Percentiles rank a stretch among this genome's conserved stretches.
Evolutionary conservation across 257 asterid species (phyloP).

Genomic region (Paulownia fortunei): DNA sequence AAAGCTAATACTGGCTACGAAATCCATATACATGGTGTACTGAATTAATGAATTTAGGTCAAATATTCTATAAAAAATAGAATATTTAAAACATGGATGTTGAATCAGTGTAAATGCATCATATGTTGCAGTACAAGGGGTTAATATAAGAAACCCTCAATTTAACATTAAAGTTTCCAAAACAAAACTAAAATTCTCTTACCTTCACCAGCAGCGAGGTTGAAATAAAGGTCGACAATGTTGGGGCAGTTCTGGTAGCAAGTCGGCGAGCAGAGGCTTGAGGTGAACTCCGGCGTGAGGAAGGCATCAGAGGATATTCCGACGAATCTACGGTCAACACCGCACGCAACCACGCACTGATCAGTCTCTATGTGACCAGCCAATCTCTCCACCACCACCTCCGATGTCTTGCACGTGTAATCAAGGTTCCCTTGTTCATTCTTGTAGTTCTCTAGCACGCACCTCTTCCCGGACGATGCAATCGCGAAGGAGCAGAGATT

Average conservation of each 20-base stretch:
- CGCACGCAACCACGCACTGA: constrained; percentile 65
- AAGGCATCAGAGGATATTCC: constrained; percentile 88
- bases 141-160: too few species aligned
- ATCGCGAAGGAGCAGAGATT: constrained; percentile 63
- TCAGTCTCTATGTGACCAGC: constrained; percentile 69
- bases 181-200: background rate
- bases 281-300: constrained; percentile 53
- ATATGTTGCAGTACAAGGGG: too few species aligned
- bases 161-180: too few species aligned
- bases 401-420: constrained; percentile 70
- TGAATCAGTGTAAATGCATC: too few species aligned
- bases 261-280: constrained; percentile 64
- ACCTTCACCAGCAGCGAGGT: constrained; percentile 90
- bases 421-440: constrained; percentile 34
- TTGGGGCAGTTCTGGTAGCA: constrained; percentile 72
- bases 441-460: constrained; percentile 63
- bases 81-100: too few species aligned
- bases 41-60: background rate
- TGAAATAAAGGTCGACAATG: constrained; percentile 72
- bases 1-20: too few species aligned
- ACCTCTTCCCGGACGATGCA: constrained; percentile 70
- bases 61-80: background rate
- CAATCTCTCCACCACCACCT: constrained; percentile 54
- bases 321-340: constrained; percentile 56
- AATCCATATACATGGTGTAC: too few species aligned